Conservation (phyloP, 441 rosid genomes). For the Croton laevigatus region DNA sequence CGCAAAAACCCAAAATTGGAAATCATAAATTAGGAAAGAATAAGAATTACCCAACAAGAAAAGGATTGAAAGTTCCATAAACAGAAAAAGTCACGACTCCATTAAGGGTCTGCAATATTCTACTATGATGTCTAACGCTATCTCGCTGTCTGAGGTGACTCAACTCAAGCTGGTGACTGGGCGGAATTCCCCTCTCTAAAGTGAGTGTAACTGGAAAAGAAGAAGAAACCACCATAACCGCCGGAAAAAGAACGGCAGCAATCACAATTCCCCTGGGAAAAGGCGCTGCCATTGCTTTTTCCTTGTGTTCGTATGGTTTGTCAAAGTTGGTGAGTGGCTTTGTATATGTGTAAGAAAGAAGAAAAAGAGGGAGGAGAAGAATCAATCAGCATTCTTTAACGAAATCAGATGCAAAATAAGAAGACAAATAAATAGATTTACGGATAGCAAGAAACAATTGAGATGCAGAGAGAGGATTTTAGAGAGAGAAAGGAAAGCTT, state of each 20-base stretch:
- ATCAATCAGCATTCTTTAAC: background rate
- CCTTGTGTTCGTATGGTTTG: background rate
- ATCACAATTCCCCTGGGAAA: slow-evolving; percentile 30
- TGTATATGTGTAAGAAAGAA: too few species aligned
- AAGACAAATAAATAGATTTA: slow-evolving; percentile 1
- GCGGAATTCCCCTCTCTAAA: slow-evolving; percentile 72
- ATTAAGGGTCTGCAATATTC: slow-evolving; percentile 56
- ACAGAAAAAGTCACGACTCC: slow-evolving; percentile 86
- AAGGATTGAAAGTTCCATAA: slow-evolving; percentile 80
- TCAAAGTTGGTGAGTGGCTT: background rate
- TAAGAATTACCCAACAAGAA: slow-evolving; percentile 68
- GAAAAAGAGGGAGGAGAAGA: too few species aligned
- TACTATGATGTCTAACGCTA: slow-evolving; percentile 63
- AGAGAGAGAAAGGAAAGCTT: slow-evolving; percentile 1
- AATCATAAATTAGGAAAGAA: background rate
- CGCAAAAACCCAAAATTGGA: slow-evolving; percentile 5
- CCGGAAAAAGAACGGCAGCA: slow-evolving; percentile 26
- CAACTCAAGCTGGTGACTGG: slow-evolving; percentile 45
- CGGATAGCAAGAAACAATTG: background rate
- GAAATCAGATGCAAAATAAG: slow-evolving; percentile 3
- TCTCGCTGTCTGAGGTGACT: slow-evolving; percentile 63
- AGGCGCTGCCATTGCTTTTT: slow-evolving; percentile 33
- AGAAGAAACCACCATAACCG: slow-evolving; percentile 24
- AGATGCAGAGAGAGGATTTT: background rate
- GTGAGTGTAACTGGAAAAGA: slow-evolving; percentile 50